Evolutionary conservation across 768 basidiomycete species (phyloP).

Genomic region (Trametes elegans): DNA sequence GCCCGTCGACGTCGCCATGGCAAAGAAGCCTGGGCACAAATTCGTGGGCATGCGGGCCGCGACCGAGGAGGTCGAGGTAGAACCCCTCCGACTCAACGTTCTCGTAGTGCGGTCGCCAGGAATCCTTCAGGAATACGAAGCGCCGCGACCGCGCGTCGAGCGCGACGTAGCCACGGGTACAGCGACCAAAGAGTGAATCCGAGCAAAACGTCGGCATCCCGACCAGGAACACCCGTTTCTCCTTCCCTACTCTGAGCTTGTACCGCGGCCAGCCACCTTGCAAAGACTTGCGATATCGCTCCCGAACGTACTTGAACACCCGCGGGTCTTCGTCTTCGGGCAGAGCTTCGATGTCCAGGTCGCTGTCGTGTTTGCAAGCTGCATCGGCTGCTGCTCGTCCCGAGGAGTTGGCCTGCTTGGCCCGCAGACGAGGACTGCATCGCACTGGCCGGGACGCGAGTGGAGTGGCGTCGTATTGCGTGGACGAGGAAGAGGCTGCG

Average conservation of each 20-base stretch:
- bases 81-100: neutral
- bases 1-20: slow-evolving; percentile 7
- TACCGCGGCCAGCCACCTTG: slow-evolving; percentile 1
- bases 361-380: neutral
- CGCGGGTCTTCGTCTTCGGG: neutral
- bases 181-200: neutral
- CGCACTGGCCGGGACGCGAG: too few relatives aligned
- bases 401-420: neutral
- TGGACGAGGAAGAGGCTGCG: neutral
- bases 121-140: slow-evolving; percentile 12
- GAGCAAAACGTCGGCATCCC: neutral
- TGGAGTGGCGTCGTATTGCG: too few relatives aligned
- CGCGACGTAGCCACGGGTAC: slow-evolving; percentile 8
- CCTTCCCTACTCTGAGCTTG: neutral
- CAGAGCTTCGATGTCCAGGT: neutral
- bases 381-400: neutral
- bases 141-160: neutral
- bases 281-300: neutral
- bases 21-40: slow-evolving; percentile 5
- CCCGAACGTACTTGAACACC: slow-evolving; percentile 4
- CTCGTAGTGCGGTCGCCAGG: slow-evolving; percentile 1
- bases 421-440: too few relatives aligned
- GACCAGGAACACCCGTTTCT: neutral
- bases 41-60: neutral
- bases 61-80: neutral